Base-by-base conservation (phyloP, 495 filamentous ascomycete genomes). In the Aspergillus sclerotioniger region DNA sequence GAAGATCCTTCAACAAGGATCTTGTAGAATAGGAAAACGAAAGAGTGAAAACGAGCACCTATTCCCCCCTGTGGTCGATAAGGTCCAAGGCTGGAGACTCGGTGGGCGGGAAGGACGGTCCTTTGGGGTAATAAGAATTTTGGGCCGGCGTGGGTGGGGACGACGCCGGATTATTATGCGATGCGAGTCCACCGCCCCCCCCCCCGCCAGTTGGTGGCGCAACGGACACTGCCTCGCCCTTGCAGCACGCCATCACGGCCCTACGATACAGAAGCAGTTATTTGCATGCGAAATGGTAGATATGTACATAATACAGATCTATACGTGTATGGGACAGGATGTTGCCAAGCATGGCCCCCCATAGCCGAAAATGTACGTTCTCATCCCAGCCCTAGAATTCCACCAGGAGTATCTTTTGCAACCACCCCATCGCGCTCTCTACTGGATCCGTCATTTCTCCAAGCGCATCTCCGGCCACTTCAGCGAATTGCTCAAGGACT, bases 371-470 rank as follows among this genome's bases (percentile, higher is more conserved):
- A 25, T 3, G 25, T 25, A 25, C 25, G 25, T 5, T 25, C 25
- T 25, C 25, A 2, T 5, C 25, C 25, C 25, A 25, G 25, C 37
- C 20, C 51, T 62, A 69, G 44, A 63, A 63, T 8, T 66, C 62
- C 31, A 66, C 57, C 39, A 64, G 64, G 19, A 76, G 64, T 6
- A 67, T 16, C 15, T 60, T 54, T 39, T 68, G 61, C 31, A 79
- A 54, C 75, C 73, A 76, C 37, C 51, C 28, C 32, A 74, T 62
- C 35, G 71, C 67, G 13, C 49, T 58, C n/a, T 60, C 67, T 8
- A 67, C 53, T 32, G 66, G 61, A 37, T 64, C 45, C 8, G 48
- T 31, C 5, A 48, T 45, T n/a, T 61, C 57, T 25, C 67, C 68
- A 8, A 76, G 53, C 10, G 64, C 53, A 29, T 67, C 69, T 45